A percentile compares a stretch with the other conserved stretches of the same genome.
Evolutionary conservation across 2,329 filamentous ascomycete species (phyloP).

Genomic region (Cordyceps farinosa): DNA sequence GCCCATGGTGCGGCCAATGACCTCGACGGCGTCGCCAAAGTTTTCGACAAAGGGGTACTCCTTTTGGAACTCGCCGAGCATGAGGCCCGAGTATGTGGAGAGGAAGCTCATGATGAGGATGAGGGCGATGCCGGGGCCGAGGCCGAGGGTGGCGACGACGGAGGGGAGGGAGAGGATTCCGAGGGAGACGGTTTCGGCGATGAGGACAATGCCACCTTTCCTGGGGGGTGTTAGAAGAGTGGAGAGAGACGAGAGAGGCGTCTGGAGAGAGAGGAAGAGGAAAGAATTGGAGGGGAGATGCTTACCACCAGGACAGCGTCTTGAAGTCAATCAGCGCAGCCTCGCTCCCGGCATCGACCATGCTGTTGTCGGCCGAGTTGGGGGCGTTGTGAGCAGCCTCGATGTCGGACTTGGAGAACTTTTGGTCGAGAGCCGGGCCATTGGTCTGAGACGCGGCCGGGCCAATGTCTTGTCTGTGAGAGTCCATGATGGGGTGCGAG

Average conservation of each 20-base stretch:
- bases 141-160: conserved; percentile 66
- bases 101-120: conserved; percentile 64
- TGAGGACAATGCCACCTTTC: conserved; percentile 43
- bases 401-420: conserved; percentile 1
- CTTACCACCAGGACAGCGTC: conserved; percentile 38
- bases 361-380: background rate
- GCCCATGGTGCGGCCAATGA: conserved; percentile 45
- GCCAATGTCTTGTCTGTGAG: conserved; percentile 12
- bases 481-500: background rate
- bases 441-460: background rate
- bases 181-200: conserved; percentile 45
- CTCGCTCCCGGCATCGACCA: conserved; percentile 10
- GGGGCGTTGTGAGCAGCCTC: conserved; percentile 5
- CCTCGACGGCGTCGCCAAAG: conserved; percentile 62
- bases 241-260: background rate
- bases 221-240: conserved; percentile 22
- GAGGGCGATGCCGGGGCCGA: conserved; percentile 69
- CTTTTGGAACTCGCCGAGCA: conserved; percentile 65
- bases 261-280: background rate
- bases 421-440: background rate
- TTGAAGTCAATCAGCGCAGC: conserved; percentile 33
- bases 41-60: conserved; percentile 64
- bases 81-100: conserved; percentile 59
- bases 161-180: conserved; percentile 69
- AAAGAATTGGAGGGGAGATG: background rate